Conservation (phyloP, 1,139 yeast species). For the Candida glucosophila region DNA sequence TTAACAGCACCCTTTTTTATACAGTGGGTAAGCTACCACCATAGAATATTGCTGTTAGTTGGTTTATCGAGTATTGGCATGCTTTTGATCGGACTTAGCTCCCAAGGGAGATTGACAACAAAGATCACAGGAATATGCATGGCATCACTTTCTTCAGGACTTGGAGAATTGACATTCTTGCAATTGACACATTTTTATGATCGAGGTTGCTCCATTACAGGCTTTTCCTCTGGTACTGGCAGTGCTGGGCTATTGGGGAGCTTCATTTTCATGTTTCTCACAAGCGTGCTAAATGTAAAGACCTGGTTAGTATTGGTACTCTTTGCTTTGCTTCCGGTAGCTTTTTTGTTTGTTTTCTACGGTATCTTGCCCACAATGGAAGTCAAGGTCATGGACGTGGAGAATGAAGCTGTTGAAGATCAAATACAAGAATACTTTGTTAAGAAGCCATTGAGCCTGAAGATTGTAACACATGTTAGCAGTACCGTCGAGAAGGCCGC, state of each 20-base stretch:
- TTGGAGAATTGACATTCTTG: slow-evolving; percentile 84
- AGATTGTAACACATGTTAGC: slow-evolving; percentile 6
- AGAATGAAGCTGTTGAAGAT: slow-evolving; percentile 20
- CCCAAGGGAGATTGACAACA: slow-evolving; percentile 14
- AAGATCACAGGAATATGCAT: slow-evolving; percentile 64
- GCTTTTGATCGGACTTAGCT: slow-evolving; percentile 51
- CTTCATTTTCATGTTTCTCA: slow-evolving; percentile 31
- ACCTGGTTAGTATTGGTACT: slow-evolving; percentile 23
- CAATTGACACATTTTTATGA: slow-evolving; percentile 71
- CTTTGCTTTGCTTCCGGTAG: slow-evolving; percentile 29
- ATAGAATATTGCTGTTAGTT: slow-evolving; percentile 49
- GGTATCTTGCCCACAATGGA: slow-evolving; percentile 16
- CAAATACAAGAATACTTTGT: no score
- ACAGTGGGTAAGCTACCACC: slow-evolving; percentile 51
- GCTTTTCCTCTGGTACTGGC: slow-evolving; percentile 93
- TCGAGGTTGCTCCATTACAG: slow-evolving; percentile 51
- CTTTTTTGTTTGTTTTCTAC: slow-evolving; percentile 23
- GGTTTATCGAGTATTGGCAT: slow-evolving; percentile 64
- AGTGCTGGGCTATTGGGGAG: slow-evolving; percentile 90
- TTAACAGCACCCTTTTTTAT: slow-evolving; percentile 71
- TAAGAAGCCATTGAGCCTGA: no score
- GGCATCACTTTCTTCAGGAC: slow-evolving; percentile 80
- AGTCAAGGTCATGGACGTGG: slow-evolving; percentile 1
- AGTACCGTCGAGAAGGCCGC: slow-evolving; percentile 34
- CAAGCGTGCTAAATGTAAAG: slow-evolving; percentile 24